These are phyloP conservation scores for Fonsecaea nubica DNA, from an alignment of 2,329 filamentous ascomycete genomes.

Conservation along the genomic window DNA sequence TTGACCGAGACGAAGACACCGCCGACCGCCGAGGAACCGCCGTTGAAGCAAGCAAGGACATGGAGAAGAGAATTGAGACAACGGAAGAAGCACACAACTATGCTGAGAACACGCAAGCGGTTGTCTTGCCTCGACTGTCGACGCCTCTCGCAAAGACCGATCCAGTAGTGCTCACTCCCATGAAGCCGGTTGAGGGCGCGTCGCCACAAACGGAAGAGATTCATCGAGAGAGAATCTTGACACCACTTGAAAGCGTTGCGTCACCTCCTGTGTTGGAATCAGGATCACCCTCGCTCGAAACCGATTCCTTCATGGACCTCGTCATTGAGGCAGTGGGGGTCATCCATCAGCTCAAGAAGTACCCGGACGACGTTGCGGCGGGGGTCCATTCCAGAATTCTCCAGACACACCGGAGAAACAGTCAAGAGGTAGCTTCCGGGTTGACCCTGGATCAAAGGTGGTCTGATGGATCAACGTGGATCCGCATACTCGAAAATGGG, in stretches of 20 bases:
- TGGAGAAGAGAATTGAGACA: too few species aligned
- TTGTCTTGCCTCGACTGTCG: too few species aligned
- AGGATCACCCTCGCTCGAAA: not conserved
- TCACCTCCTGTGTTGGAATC: not conserved
- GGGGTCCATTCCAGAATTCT: constrained; percentile 8
- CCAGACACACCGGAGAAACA: not conserved
- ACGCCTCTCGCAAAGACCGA: too few species aligned
- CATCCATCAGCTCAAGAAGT: constrained; percentile 14
- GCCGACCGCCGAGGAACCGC: too few species aligned
- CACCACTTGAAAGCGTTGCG: not conserved
- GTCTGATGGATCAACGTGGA: constrained; percentile 35
- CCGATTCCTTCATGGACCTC: not conserved
- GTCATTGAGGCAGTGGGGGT: constrained; percentile 6
- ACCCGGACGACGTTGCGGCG: not conserved
- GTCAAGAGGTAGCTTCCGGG: not conserved
- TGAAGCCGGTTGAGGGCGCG: too few species aligned
- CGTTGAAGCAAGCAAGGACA: too few species aligned
- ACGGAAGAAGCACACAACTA: too few species aligned
- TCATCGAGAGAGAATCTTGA: not conserved
- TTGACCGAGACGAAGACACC: too few species aligned
- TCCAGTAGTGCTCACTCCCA: not conserved
- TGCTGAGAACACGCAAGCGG: too few species aligned
- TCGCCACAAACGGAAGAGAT: not conserved
- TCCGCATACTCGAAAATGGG: constrained; percentile 31
- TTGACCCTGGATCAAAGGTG: constrained; percentile 15